These are phyloP conservation scores for Cucumis sativus DNA, from an alignment of 306 rosid genomes.

Conservation along the genomic window Cucumber_9930_V3 NC_026655.2:24594001-24594500, in stretches of 20 bases:
- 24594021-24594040: slow-evolving; percentile 33
- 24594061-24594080: slow-evolving; percentile 43
- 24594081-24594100: slow-evolving; percentile 89
- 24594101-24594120: slow-evolving; percentile 33
- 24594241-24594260: slow-evolving; percentile 25
- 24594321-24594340: slow-evolving; percentile 2
- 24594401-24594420: slow-evolving; percentile 18
- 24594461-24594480: slow-evolving; percentile 22
- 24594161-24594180: slow-evolving; percentile 54
- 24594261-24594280: slow-evolving; percentile 7
- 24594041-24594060: slow-evolving; percentile 75
- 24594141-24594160: slow-evolving; percentile 45
- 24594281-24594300: slow-evolving; percentile 6
- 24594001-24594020: slow-evolving; percentile 40
- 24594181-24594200: slow-evolving; percentile 62
- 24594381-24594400: background rate
- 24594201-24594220: slow-evolving; percentile 62
- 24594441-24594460: slow-evolving; percentile 42
- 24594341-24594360: background rate
- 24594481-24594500: slow-evolving; percentile 14
- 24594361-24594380: too few species aligned
- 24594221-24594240: slow-evolving; percentile 25
- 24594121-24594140: slow-evolving; percentile 37
- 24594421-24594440: slow-evolving; percentile 29
- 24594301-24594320: slow-evolving; percentile 9